A percentile compares a stretch with the other conserved stretches of the same genome.
Conservation (phyloP, 192 early-diverging fungal genomes). For the Spizellomyces punctatus region DNA sequence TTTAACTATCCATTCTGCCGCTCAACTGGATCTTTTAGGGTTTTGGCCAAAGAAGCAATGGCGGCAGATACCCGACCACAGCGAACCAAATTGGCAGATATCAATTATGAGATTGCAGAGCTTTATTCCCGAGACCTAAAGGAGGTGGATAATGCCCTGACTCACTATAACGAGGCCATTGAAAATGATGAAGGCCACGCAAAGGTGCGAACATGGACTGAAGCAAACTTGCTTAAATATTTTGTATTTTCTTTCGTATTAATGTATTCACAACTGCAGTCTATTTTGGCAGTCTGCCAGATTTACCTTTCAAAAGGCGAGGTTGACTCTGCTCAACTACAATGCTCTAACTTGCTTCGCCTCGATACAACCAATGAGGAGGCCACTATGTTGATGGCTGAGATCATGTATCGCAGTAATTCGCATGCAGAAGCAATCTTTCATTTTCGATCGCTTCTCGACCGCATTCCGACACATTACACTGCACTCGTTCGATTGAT, state of each 20-base stretch:
- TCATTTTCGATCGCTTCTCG: slow-evolving; percentile 47
- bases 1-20: no score
- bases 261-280: slow-evolving; percentile 17
- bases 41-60: no score
- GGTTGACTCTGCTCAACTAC: slow-evolving; percentile 48
- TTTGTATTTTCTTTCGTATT: slow-evolving; percentile 6
- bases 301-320: slow-evolving; percentile 42
- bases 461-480: slow-evolving; percentile 43
- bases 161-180: slow-evolving; percentile 48
- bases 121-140: slow-evolving; percentile 27
- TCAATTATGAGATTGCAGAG: slow-evolving; percentile 47
- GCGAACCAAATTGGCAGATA: slow-evolving; percentile 19
- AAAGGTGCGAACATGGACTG: slow-evolving; percentile 34
- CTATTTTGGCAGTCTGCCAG: slow-evolving; percentile 42
- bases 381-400: slow-evolving; percentile 53
- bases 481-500: slow-evolving; percentile 41
- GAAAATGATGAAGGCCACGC: slow-evolving; percentile 38
- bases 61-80: no score
- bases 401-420: slow-evolving; percentile 48
- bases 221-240: slow-evolving; percentile 31
- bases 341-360: slow-evolving; percentile 43
- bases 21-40: no score
- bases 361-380: slow-evolving; percentile 40
- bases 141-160: slow-evolving; percentile 40
- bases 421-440: slow-evolving; percentile 41